Conservation (phyloP, 1,139 yeast genomes). For the Kluyveromyces marxianus region DNA sequence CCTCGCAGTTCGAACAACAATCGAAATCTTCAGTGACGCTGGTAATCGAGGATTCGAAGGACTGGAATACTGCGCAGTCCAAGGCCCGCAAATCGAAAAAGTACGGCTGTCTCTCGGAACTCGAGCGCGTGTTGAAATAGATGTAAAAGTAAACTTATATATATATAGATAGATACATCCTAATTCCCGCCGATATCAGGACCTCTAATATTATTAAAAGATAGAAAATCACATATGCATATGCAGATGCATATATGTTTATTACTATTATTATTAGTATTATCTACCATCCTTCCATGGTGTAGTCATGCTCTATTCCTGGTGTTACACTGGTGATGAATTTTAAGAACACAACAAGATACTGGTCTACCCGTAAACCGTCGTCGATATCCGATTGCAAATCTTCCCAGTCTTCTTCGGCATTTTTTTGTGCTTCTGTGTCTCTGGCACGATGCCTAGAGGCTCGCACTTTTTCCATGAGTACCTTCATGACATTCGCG, state of each 20-base stretch:
- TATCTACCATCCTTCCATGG: constrained; percentile 71
- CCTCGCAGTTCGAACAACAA: constrained; percentile 14
- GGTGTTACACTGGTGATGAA: constrained; percentile 97
- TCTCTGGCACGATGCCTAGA: constrained; percentile 25
- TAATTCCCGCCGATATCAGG: too few relatives aligned
- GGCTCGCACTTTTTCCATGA: constrained; percentile 60
- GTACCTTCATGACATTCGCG: constrained; percentile 85
- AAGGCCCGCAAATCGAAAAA: constrained; percentile 24
- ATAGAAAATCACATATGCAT: too few relatives aligned
- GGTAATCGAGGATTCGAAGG: constrained; percentile 13
- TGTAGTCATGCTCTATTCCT: constrained; percentile 92
- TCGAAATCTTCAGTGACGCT: constrained; percentile 5
- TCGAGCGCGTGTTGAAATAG: constrained; percentile 20
- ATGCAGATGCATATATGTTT: too few relatives aligned
- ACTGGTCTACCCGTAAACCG: constrained; percentile 80
- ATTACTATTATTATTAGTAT: too few relatives aligned
- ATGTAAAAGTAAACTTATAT: too few relatives aligned
- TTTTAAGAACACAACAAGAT: constrained; percentile 78
- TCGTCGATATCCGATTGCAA: constrained; percentile 34
- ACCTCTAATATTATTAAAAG: too few relatives aligned
- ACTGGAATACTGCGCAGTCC: constrained; percentile 27
- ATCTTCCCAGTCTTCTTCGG: constrained; percentile 39
- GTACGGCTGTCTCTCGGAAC: constrained; percentile 23
- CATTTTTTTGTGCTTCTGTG: constrained; percentile 29
- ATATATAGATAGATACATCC: too few relatives aligned